Evolutionary conservation across 202 grass and related monocot species (phyloP).

Genomic region (Schoenoplectus triqueter): DNA sequence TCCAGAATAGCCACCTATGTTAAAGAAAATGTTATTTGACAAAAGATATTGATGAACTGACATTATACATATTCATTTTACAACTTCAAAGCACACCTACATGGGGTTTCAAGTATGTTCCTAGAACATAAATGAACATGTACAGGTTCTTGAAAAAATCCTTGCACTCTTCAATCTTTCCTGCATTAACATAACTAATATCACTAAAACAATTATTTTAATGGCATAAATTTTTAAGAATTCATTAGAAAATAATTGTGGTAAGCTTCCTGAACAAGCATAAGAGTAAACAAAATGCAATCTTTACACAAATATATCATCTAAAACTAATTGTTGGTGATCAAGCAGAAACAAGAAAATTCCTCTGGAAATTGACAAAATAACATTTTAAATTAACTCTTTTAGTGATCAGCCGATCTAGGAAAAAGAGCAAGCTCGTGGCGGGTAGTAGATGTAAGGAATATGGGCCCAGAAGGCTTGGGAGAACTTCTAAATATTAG

Average conservation of each 20-base stretch:
- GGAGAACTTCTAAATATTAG: not conserved
- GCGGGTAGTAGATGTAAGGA: not conserved
- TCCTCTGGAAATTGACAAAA: not conserved
- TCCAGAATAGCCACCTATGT: slow-evolving; percentile 83
- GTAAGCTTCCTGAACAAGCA: not conserved
- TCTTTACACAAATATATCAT: no score
- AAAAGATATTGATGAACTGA: slow-evolving; percentile 16
- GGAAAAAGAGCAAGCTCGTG: not conserved
- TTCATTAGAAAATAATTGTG: not conserved
- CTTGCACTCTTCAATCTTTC: slow-evolving; percentile 72
- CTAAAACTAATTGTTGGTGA: no score
- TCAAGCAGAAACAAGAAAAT: not conserved
- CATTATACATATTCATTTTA: slow-evolving; percentile 18
- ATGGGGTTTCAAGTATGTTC: slow-evolving; percentile 96
- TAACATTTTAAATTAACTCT: not conserved
- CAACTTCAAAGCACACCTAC: slow-evolving; percentile 52
- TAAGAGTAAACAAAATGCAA: not conserved
- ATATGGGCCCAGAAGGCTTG: not conserved
- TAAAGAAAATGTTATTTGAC: slow-evolving; percentile 16
- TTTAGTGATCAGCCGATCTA: not conserved
- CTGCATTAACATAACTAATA: slow-evolving; percentile 43
- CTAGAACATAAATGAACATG: slow-evolving; percentile 89
- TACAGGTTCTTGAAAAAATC: slow-evolving; percentile 92
- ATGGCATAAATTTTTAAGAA: not conserved
- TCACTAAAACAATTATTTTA: slow-evolving; percentile 9